Base-by-base conservation (phyloP, 2,329 filamentous ascomycete genomes). In the Penicillium paneum region DNA sequence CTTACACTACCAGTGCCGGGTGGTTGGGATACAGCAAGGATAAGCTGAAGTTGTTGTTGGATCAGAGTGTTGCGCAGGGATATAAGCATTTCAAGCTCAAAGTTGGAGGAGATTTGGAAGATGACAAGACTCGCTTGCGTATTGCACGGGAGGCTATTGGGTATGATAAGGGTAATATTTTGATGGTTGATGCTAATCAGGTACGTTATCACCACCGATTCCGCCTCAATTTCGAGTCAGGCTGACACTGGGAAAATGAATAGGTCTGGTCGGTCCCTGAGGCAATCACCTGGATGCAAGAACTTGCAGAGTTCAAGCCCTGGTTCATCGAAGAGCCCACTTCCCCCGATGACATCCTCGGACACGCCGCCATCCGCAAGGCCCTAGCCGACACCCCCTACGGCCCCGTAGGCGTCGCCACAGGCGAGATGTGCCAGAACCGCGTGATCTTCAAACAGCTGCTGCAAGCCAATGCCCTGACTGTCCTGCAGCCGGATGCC, bases 311-410 rank as follows among this genome's bases (percentile, higher is more conserved):
- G 65, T 96, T 91, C 78, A 88, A 89, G 59, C 71, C 71, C 28
- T 94, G 90, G 89, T 96, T 96, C 77, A 96, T 96, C 69, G 91
- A 96, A 77, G 91, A 96, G 80, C 91, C 91, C 2, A 96, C 91
- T 13, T 90, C 86, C 21, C 91, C 91, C 12, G 91, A 96, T 68
- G 91, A 96, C 71, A 86, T 96, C 55, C 85, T 94, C 52, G 91
- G 91, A 55, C 91, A 96, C 81, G 90, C 89, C 69, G 87, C 89
- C 3, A 86, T 96, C 65, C 85, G 89, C 48, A 87, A 93, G 58
- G 91, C 91, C 4, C 84, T 96, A 11, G 81, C 82, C 34, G 65
- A 74, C 55, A 76, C 71, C 10, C 71, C 73, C 7, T 57, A 75
- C 59, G 73, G 73, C 65, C 85, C 88, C 0, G 90, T 96, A 65